Evolutionary conservation across 1,139 yeast species (phyloP), one percentile per base, ranked within the genome.

Genomic region (Zygoascus sp.): DNA sequence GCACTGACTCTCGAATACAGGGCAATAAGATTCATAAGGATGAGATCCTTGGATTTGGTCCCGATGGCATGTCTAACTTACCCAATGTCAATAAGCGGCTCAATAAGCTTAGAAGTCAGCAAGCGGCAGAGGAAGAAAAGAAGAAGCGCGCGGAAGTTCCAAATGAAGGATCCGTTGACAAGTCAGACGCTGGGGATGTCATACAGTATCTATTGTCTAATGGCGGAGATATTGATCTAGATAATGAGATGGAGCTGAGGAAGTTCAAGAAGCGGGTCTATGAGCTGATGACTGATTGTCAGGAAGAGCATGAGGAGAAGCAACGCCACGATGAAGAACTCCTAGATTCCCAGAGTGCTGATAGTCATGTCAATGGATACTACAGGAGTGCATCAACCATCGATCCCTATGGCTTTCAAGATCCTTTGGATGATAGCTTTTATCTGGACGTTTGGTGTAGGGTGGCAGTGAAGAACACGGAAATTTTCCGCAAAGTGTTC

Each of bases 391-490:
- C 53, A 13, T 53, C 58, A 11, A 83, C 81, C 50, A 74, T 92
- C 49, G 97, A 89, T 62, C 98, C 98, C 0, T 88, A 86, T 63
- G 74, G 79, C 1, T 88, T 94, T 63, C 82, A 77, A 51, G 99
- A 94, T 66, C 98, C 98, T 0, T 64, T 92, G 41, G 78, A 76
- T 51, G 83, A 78, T 9, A 78, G 77, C 3, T 92, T 94, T 62
- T 87, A 81, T 60, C 92, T 85, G 58, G 96, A 88, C 55, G 66
- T 83, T n/a, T 92, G 97, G 97, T 78, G 75, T 59, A 83, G 85
- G 9, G 80, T 79, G 61, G 97, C 98, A 0, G 72, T 84, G 50
- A 75, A 90, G 57, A 94, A 94, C 61, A 89, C 97, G 0, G 75
- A 79, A 51, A 70, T 92, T 6, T 94, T 77, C 68, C 74, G 97